A percentile compares a stretch with the other conserved stretches of the same genome.
Evolutionary conservation across 1,139 yeast species (phyloP).

Genomic region (Taiozyma onychis): DNA sequence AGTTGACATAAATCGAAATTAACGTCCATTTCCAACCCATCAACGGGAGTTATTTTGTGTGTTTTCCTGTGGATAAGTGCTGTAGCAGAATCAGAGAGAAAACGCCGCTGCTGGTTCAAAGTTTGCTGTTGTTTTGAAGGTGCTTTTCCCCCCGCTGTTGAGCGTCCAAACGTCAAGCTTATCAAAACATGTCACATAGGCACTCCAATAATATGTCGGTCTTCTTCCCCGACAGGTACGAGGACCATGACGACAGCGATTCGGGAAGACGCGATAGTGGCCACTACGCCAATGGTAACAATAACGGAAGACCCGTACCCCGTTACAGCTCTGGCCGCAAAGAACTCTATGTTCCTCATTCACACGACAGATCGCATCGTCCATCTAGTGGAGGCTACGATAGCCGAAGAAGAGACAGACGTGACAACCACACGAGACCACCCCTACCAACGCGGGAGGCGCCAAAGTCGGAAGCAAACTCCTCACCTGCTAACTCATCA

Average conservation of each 20-base stretch:
- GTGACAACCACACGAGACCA: not conserved
- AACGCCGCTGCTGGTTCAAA: not conserved
- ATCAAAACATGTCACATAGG: slow-evolving; percentile 2
- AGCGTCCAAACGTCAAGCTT: not conserved
- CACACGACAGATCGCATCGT: not conserved
- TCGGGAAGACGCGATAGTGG: not conserved
- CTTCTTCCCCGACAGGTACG: slow-evolving; percentile 6
- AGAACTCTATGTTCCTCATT: slow-evolving; percentile 4
- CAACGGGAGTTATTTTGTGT: not conserved
- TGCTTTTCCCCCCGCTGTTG: not conserved
- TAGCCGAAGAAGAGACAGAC: not conserved
- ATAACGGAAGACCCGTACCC: not conserved
- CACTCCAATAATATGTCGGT: slow-evolving; percentile 3
- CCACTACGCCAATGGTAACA: not conserved
- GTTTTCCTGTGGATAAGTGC: not conserved
- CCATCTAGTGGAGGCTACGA: not conserved
- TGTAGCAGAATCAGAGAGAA: not conserved
- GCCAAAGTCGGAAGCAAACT: not conserved
- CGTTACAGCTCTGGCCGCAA: slow-evolving; percentile 1
- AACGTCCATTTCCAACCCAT: not conserved
- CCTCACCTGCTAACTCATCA: not conserved
- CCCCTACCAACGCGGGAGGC: not conserved
- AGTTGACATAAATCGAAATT: not conserved
- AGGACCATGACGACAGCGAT: not conserved
- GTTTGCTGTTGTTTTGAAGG: not conserved